These are phyloP conservation scores for Candida manassasensis DNA, from an alignment of 805 yeast genomes.

Conservation along the genomic window DNA sequence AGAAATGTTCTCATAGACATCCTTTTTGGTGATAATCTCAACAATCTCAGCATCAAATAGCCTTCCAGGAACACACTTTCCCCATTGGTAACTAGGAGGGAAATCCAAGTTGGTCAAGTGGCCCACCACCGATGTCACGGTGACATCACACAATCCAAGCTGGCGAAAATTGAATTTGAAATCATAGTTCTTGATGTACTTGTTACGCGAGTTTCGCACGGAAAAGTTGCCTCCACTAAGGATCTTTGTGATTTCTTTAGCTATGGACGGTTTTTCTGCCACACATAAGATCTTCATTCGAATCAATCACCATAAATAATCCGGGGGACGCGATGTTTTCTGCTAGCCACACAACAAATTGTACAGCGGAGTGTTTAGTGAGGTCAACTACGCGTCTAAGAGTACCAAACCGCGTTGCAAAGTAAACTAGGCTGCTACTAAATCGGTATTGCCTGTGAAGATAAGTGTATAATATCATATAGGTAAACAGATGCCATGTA, in stretches of 20 bases:
- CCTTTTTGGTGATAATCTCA: conserved; percentile 29
- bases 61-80: conserved; percentile 55
- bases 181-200: conserved; percentile 76
- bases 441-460: too few species aligned
- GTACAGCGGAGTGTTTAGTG: too few species aligned
- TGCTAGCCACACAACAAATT: too few species aligned
- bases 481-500: too few species aligned
- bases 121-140: conserved; percentile 92
- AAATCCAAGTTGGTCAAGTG: conserved; percentile 70
- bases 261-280: conserved; percentile 95
- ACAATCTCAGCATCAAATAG: conserved; percentile 68
- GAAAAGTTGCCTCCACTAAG: conserved; percentile 67
- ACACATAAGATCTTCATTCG: conserved; percentile 83
- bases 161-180: conserved; percentile 62
- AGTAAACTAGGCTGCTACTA: too few species aligned
- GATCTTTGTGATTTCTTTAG: conserved; percentile 71
- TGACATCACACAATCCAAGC: conserved; percentile 65
- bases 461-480: too few species aligned
- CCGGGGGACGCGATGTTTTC: too few species aligned
- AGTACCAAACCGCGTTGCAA: too few species aligned
- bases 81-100: conserved; percentile 59
- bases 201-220: conserved; percentile 46
- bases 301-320: too few species aligned
- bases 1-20: conserved; percentile 62
- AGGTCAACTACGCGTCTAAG: too few species aligned